Base-by-base conservation (phyloP, 2,329 filamentous ascomycete genomes). In the Phoma sp. region DNA sequence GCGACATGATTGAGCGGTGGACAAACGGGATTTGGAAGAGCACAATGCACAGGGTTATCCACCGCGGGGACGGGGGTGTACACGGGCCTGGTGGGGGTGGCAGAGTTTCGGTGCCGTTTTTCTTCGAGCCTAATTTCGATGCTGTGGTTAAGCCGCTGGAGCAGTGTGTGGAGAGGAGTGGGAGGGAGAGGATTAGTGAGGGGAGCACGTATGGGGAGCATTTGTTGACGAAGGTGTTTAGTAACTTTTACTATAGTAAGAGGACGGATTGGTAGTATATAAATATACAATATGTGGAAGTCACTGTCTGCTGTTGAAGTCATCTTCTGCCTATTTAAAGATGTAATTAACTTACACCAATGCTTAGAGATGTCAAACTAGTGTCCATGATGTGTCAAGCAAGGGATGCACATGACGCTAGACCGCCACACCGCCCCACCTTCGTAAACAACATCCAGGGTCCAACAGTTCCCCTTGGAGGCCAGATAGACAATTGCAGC, bases 1-100 rank as follows among this genome's bases (percentile, higher is more conserved):
- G 79, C 0, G 79, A 82, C 57, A 77, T 81, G 75, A 74, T 81
- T 56, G 74, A 80, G 66, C 64, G 76, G 36, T 79, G 77, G 76
- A 79, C 78, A 14, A 76, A 76, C 42, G 78, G 76, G 26, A 21
- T 72, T 37, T 80, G 77, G 69, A 74, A 74, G 54, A 74, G 67
- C 20, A 81, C 79, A 1, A 59, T 73, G 28, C 79, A 82, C 65
- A 65, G 79, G 4, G 79, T 81, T 9, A 69, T 81, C 3, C 79
- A 81, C 58, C 57, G 66, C 1, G 50, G 34, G 2, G 42, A 40
- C 15, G 48, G 40, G 3, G 40, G 40, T 1, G 33, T 15, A 2
- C 5, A 38, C 11, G 36, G 36, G 1, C 5, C 14, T 0, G 17
- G 61, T 6, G 78, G 75, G 39, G 26, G 62, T 4, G 78, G 75